phyloP scores from a whole-genome alignment of 371 early-diverging fungal genomes.

The Syncephalastrum monosporum region DNA sequence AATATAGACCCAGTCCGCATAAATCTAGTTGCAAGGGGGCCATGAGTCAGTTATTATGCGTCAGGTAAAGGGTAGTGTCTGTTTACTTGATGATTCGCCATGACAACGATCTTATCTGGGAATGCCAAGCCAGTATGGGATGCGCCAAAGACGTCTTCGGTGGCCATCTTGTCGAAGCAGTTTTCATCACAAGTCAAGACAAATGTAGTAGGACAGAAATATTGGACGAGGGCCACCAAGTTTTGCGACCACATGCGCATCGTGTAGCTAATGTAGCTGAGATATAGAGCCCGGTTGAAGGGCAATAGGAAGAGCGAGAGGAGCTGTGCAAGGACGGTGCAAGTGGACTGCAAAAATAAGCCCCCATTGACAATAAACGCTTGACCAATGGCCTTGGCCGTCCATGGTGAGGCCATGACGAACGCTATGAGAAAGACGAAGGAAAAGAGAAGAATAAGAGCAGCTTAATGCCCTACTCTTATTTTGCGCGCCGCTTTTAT shows the following conservation, averaged over 20 bases:
- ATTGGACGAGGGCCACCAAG: constrained; percentile 58
- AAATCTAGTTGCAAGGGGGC: constrained; percentile 46
- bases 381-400: constrained; percentile 16
- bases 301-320: constrained; percentile 34
- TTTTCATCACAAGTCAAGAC: constrained; percentile 57
- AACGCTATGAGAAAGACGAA: too few relatives aligned
- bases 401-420: constrained; percentile 8
- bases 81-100: constrained; percentile 78
- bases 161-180: constrained; percentile 17
- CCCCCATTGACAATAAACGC: constrained; percentile 26
- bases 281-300: constrained; percentile 36
- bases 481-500: too few relatives aligned
- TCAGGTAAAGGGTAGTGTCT: neutral
- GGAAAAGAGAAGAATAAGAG: too few relatives aligned
- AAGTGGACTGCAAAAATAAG: constrained; percentile 35
- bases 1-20: constrained; percentile 87
- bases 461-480: too few relatives aligned
- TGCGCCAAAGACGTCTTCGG: constrained; percentile 21
- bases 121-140: constrained; percentile 27
- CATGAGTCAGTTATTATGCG: neutral
- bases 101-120: constrained; percentile 52
- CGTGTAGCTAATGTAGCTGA: constrained; percentile 49
- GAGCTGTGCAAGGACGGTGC: constrained; percentile 30
- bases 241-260: constrained; percentile 64
- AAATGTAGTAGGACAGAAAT: constrained; percentile 64